Conservation (phyloP, 306 rosid genomes). For the Mimosa pudica region DNA sequence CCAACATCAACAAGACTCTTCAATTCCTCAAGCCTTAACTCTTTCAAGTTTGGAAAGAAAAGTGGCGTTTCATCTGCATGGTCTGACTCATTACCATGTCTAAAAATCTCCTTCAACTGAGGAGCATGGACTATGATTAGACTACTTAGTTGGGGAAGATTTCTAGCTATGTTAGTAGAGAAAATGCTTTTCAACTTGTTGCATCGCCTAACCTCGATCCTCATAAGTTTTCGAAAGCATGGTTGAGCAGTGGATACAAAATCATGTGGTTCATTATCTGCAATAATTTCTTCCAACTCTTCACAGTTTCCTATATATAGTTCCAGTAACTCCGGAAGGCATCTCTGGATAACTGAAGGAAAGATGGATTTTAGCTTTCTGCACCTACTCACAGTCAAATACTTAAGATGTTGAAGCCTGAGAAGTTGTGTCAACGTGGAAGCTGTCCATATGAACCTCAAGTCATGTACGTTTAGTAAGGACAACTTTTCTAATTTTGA, state of each 20-base stretch:
- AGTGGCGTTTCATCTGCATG: not conserved
- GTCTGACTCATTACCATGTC: not conserved
- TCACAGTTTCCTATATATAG: not conserved
- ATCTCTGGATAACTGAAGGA: not conserved
- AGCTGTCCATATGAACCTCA: slow-evolving; percentile 7
- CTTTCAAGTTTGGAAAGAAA: slow-evolving; percentile 4
- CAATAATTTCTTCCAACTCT: slow-evolving; percentile 24
- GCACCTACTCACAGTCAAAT: not conserved
- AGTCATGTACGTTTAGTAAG: not conserved
- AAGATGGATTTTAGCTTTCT: slow-evolving; percentile 10
- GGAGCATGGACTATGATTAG: slow-evolving; percentile 1
- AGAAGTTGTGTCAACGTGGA: not conserved
- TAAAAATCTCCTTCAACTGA: not conserved
- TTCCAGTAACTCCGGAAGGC: slow-evolving; percentile 3
- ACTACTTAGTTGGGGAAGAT: slow-evolving; percentile 2
- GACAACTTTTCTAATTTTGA: not conserved
- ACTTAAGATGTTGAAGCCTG: not conserved
- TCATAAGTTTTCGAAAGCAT: not conserved
- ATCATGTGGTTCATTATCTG: not conserved
- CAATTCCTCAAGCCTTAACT: not conserved
- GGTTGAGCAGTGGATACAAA: not conserved
- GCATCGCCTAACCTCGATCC: not conserved
- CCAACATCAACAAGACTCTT: slow-evolving; percentile 2
- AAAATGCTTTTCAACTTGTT: slow-evolving; percentile 20
- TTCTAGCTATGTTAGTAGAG: slow-evolving; percentile 6